phyloP scores from a whole-genome alignment of 306 rosid species.

The Citrullus amarus region DNA sequence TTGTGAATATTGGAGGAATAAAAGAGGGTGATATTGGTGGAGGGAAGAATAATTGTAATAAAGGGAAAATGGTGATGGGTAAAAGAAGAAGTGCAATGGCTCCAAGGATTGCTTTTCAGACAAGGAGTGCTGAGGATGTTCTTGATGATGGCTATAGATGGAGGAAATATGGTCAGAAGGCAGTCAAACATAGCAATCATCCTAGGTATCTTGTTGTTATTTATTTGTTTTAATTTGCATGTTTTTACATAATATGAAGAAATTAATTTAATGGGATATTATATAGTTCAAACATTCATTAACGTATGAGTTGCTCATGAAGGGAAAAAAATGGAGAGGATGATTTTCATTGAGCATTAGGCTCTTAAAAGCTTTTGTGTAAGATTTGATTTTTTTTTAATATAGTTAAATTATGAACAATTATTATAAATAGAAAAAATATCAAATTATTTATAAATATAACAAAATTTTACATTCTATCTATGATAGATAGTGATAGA shows the following conservation, averaged over 20 bases:
- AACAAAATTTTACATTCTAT: too few relatives aligned
- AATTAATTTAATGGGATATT: neutral
- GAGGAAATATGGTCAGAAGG: slow-evolving; percentile 10
- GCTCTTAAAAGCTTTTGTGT: too few relatives aligned
- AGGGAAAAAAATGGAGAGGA: too few relatives aligned
- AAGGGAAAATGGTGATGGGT: neutral
- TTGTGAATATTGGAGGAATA: neutral
- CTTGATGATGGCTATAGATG: slow-evolving; percentile 9
- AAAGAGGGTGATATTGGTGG: neutral
- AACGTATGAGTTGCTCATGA: too few relatives aligned
- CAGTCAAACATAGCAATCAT: neutral
- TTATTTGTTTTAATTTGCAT: neutral
- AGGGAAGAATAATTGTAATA: neutral
- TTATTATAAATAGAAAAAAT: too few relatives aligned
- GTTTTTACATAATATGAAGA: neutral
- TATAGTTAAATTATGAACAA: too few relatives aligned
- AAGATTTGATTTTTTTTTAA: too few relatives aligned
- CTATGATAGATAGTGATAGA: too few relatives aligned
- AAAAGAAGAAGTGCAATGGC: neutral
- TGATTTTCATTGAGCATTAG: too few relatives aligned
- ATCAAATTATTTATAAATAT: too few relatives aligned
- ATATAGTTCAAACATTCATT: too few relatives aligned
- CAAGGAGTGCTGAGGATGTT: slow-evolving; percentile 4
- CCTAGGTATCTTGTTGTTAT: neutral
- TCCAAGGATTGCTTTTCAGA: slow-evolving; percentile 8